Base-by-base conservation (phyloP, 495 filamentous ascomycete genomes). In the Aspergillus heteromorphus region DNA sequence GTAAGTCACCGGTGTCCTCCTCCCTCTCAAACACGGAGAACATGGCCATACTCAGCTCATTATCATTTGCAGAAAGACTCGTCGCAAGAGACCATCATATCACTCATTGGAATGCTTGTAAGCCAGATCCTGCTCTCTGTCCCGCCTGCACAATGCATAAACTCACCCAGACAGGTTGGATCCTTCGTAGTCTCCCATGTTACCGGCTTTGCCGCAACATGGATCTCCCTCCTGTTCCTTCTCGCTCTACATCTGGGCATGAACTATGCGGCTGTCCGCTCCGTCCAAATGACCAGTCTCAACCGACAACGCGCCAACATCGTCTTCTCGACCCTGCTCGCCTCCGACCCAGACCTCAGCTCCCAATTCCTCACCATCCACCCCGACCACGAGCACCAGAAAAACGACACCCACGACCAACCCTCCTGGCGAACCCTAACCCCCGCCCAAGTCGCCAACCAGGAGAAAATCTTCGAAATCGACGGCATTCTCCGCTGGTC, bases 81-180 rank as follows among this genome's bases (percentile, higher is more conserved):
- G 19, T 92, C 88, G 55, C 92, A 98, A 74, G 92, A 98, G 72
- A 98, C 92, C 0, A 79, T 97, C 34, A 91, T 98, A 49, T 92
- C 89, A 2, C 78, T 98, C 36, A 31, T 96, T 36, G 92, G 92
- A 0, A 93, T 96, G 90, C 76, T 96, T 53, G 84, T 87, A 71
- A 66, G 81, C 65, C n/a, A 42, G 14, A 36, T n/a, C 27, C 51
- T 47, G 30, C 25, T 51, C 23, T 51, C 52, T 19, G 20, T 43
- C 10, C 1, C 34, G 9, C 21, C 43, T 17, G 21, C 21, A 25
- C 10, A 21, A 13, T 14, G 17, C 20, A 47, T 14, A 11, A 23
- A 47, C 27, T n/a, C 43, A 47, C 13, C 21, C 20, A 40, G 30
- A 45, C 51, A 86, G 84, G 86, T 79, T 18, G 92, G 92, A 0